Conservation (phyloP, 2,329 filamentous ascomycete species). For the Aureobasidium musti region DNA sequence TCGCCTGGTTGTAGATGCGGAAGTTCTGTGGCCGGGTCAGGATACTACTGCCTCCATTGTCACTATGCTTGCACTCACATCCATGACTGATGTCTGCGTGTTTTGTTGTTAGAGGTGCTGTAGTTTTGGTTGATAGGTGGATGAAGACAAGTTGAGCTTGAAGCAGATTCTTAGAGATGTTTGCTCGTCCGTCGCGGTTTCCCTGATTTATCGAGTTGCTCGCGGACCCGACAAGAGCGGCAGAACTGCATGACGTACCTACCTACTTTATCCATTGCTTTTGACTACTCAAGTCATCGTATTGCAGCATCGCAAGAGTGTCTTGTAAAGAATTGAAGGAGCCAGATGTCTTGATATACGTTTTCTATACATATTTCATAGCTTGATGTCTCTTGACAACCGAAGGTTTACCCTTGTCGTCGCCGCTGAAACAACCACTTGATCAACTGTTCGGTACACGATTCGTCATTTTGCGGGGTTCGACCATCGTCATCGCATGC, state of each 20-base stretch:
- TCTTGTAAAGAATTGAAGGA: neutral
- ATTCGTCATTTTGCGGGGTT: slow-evolving; percentile 21
- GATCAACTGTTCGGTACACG: neutral
- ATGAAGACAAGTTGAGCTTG: neutral
- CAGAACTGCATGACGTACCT: slow-evolving; percentile 4
- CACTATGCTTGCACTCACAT: neutral
- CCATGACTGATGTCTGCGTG: neutral
- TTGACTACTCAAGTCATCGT: neutral
- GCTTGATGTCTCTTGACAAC: neutral
- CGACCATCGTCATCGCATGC: slow-evolving; percentile 2
- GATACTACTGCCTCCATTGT: neutral
- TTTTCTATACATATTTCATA: neutral
- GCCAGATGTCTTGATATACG: neutral
- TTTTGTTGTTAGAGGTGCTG: neutral
- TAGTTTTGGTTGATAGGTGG: neutral
- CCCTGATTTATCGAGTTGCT: slow-evolving; percentile 20
- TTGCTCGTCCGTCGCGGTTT: slow-evolving; percentile 3
- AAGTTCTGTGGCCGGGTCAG: slow-evolving; percentile 41
- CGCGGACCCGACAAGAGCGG: neutral
- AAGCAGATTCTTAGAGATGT: neutral
- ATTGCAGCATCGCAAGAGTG: neutral
- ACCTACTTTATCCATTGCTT: neutral
- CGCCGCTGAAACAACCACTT: neutral
- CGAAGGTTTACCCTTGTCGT: neutral
- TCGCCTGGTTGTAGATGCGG: slow-evolving; percentile 49